A percentile compares a stretch with the other conserved stretches of the same genome.
These are phyloP conservation scores for Pythium periplocum DNA, from an alignment of 352 stramenopile genomes.

Conservation along the genomic window DNA sequence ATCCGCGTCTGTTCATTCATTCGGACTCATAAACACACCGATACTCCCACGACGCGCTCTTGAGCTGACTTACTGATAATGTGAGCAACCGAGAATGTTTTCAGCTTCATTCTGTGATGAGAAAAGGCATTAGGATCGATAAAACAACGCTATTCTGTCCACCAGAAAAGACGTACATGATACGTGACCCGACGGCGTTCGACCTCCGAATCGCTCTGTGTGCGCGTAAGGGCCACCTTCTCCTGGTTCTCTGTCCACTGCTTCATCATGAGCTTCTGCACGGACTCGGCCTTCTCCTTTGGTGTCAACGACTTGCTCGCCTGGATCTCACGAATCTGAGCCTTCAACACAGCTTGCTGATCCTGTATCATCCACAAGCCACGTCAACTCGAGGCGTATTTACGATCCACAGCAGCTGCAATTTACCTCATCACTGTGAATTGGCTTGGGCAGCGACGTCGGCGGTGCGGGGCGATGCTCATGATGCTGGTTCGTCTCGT, in stretches of 20 bases:
- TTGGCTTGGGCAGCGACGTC: conserved; percentile 36
- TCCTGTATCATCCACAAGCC: conserved; percentile 19
- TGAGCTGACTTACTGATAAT: conserved; percentile 64
- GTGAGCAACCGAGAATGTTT: conserved; percentile 66
- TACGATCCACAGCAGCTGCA: neutral
- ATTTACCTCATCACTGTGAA: conserved; percentile 48
- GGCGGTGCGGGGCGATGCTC: conserved; percentile 21
- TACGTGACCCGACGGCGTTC: conserved; percentile 44
- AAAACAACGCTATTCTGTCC: too few relatives aligned
- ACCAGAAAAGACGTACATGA: conserved; percentile 30
- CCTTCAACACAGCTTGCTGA: conserved; percentile 54
- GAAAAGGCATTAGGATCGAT: too few relatives aligned
- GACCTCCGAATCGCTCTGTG: conserved; percentile 38
- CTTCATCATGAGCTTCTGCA: conserved; percentile 87
- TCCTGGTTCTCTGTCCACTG: conserved; percentile 71
- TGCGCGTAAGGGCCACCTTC: conserved; percentile 32
- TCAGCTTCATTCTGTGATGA: conserved; percentile 47
- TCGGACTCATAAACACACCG: too few relatives aligned
- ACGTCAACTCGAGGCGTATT: neutral
- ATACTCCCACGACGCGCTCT: too few relatives aligned
- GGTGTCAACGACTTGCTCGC: conserved; percentile 67
- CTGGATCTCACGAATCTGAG: conserved; percentile 75
- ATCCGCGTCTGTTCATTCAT: conserved; percentile 24
- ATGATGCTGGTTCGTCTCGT: conserved; percentile 29
- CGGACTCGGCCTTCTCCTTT: conserved; percentile 77